A percentile compares a stretch with the other conserved stretches of the same genome.
Evolutionary conservation across 2,329 filamentous ascomycete species (phyloP).

Genomic region (Nigrospora sphaerica): DNA sequence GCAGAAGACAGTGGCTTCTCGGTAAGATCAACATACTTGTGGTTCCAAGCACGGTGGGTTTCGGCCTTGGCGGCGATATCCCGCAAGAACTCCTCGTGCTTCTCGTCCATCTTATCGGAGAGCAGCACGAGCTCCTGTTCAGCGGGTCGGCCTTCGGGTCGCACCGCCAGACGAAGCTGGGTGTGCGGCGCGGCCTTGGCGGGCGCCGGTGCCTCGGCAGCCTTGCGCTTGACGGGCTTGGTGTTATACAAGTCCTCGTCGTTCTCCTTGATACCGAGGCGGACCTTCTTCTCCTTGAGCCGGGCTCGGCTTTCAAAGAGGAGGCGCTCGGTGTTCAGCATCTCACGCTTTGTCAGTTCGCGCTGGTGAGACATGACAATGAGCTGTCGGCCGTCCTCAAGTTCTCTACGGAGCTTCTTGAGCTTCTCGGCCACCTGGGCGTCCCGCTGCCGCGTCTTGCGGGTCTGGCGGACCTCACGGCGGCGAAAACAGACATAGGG

Average conservation of each 20-base stretch:
- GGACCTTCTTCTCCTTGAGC: conserved; percentile 83
- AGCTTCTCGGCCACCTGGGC: conserved; percentile 92
- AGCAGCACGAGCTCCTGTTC: conserved; percentile 71
- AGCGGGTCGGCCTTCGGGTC: conserved; percentile 61
- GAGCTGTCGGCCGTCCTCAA: conserved; percentile 81
- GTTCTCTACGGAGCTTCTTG: conserved; percentile 80
- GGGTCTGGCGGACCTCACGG: conserved; percentile 86
- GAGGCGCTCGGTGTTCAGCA: conserved; percentile 65
- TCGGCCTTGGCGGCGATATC: conserved; percentile 83
- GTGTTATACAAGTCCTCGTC: conserved; percentile 92
- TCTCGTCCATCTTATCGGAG: conserved; percentile 71
- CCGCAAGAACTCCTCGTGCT: conserved; percentile 69
- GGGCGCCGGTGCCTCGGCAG: conserved; percentile 48
- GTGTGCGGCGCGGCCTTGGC: conserved; percentile 50
- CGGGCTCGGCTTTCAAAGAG: conserved; percentile 78
- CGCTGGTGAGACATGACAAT: conserved; percentile 72
- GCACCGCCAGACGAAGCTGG: conserved; percentile 62
- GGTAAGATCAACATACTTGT: conserved; percentile 82
- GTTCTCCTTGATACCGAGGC: conserved; percentile 81
- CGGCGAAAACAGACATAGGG: conserved; percentile 97
- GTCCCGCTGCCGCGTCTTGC: conserved; percentile 91
- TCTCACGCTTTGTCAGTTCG: conserved; percentile 71
- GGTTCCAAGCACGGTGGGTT: conserved; percentile 88
- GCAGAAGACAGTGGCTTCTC: conserved; percentile 77
- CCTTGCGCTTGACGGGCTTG: conserved; percentile 64